These are phyloP conservation scores for Cercospora canescens DNA, from an alignment of 2,329 filamentous ascomycete genomes.

Conservation along the genomic window DNA sequence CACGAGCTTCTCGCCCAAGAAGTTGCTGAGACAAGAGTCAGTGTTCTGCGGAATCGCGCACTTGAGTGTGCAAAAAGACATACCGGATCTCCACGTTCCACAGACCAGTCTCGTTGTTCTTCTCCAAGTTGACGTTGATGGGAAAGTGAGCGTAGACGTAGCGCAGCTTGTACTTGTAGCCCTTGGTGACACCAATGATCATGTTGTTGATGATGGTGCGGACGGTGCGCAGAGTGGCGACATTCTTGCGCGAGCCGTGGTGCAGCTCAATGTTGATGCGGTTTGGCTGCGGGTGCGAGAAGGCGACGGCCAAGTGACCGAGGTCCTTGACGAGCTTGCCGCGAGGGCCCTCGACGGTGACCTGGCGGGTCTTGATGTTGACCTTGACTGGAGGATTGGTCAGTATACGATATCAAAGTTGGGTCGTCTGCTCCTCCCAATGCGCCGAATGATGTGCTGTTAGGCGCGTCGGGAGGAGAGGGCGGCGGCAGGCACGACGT, in stretches of 20 bases:
- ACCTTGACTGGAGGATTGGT: constrained; percentile 74
- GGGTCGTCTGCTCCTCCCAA: constrained; percentile 3
- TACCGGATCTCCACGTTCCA: constrained; percentile 97
- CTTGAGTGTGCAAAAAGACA: constrained; percentile 43
- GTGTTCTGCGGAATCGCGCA: constrained; percentile 3
- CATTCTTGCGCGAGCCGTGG: constrained; percentile 96
- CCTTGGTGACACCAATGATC: constrained; percentile 97
- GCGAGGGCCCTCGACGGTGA: constrained; percentile 96
- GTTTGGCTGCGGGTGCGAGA: constrained; percentile 82
- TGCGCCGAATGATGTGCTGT: constrained; percentile 8
- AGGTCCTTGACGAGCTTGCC: constrained; percentile 98
- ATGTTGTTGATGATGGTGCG: constrained; percentile 98
- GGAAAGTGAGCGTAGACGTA: constrained; percentile 99
- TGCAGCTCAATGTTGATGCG: constrained; percentile 96
- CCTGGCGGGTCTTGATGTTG: constrained; percentile 91
- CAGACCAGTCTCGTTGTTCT: constrained; percentile 86
- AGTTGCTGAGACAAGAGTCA: constrained; percentile 66
- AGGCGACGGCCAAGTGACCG: constrained; percentile 93
- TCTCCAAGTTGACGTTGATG: constrained; percentile 99
- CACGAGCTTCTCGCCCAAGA: constrained; percentile 99
- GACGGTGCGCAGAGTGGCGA: constrained; percentile 97
- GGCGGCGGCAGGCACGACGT: constrained; percentile 53
- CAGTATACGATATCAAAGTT: background rate
- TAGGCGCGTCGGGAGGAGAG: constrained; percentile 6
- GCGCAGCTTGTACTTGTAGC: constrained; percentile 99